Percentiles rank a stretch among this genome's conserved stretches.
phyloP scores from a whole-genome alignment of 257 asterid species.

The Solanum sejunctum region DNA sequence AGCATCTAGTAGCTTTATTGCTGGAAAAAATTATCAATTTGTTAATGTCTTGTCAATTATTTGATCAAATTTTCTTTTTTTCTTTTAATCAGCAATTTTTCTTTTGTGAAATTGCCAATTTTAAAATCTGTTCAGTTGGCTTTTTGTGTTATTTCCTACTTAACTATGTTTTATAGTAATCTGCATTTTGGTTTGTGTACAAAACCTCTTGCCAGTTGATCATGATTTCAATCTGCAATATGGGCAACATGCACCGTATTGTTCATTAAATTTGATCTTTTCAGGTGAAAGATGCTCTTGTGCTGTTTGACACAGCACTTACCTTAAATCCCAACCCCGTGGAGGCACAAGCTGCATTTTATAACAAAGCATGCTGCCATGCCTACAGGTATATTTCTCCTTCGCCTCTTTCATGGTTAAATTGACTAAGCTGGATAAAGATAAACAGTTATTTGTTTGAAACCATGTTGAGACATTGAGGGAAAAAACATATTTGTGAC shows the following conservation, averaged over 20 bases:
- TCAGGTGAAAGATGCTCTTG: slow-evolving; percentile 91
- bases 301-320: slow-evolving; percentile 78
- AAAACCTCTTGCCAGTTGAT: not conserved
- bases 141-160: not conserved
- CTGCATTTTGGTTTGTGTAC: not conserved
- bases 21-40: not conserved
- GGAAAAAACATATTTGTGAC: not conserved
- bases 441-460: not conserved
- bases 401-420: not conserved
- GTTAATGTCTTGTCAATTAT: not conserved
- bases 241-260: not conserved
- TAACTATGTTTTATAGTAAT: not conserved
- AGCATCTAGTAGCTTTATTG: not conserved
- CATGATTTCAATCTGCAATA: not conserved
- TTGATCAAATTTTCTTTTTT: not conserved
- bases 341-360: slow-evolving; percentile 93
- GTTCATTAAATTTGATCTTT: not conserved
- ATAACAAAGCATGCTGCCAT: slow-evolving; percentile 95
- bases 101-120: not conserved
- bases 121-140: not conserved
- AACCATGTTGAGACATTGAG: not conserved
- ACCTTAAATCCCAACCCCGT: slow-evolving; percentile 60
- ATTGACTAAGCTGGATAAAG: not conserved
- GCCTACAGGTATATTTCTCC: slow-evolving; percentile 60
- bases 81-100: not conserved